A percentile compares a stretch with the other conserved stretches of the same genome.
These are phyloP conservation scores for Globisporangium lucens DNA, from an alignment of 352 stramenopile species.

Conservation along the genomic window DNA sequence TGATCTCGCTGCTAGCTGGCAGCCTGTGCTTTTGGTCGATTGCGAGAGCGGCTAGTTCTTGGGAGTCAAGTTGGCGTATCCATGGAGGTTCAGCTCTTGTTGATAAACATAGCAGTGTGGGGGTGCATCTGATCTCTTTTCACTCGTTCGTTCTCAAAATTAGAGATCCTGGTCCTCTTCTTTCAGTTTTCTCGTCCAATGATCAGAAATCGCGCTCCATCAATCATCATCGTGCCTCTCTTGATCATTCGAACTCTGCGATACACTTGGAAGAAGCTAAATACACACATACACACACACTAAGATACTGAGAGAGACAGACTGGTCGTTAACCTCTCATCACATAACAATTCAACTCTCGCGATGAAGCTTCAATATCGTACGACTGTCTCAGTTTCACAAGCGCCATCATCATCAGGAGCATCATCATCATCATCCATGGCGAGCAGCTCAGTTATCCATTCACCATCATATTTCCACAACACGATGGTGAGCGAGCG, in stretches of 20 bases:
- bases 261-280: not conserved
- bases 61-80: not conserved
- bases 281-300: too few relatives aligned
- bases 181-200: not conserved
- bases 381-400: not conserved
- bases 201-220: not conserved
- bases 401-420: not conserved
- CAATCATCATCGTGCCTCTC: not conserved
- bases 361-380: too few relatives aligned
- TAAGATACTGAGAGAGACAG: not conserved
- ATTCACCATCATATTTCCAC: not conserved
- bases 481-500: not conserved
- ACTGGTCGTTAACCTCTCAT: not conserved
- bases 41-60: not conserved
- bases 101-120: not conserved
- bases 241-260: conserved; percentile 1
- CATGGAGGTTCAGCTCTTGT: not conserved
- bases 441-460: not conserved
- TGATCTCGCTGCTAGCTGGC: not conserved
- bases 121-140: not conserved
- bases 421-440: not conserved
- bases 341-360: too few relatives aligned
- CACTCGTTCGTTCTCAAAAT: not conserved
- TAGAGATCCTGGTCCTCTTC: not conserved
- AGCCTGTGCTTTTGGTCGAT: not conserved